Conservation (phyloP, 202 grass and related monocot genomes). For the Tripidium arundinaceum region DNA sequence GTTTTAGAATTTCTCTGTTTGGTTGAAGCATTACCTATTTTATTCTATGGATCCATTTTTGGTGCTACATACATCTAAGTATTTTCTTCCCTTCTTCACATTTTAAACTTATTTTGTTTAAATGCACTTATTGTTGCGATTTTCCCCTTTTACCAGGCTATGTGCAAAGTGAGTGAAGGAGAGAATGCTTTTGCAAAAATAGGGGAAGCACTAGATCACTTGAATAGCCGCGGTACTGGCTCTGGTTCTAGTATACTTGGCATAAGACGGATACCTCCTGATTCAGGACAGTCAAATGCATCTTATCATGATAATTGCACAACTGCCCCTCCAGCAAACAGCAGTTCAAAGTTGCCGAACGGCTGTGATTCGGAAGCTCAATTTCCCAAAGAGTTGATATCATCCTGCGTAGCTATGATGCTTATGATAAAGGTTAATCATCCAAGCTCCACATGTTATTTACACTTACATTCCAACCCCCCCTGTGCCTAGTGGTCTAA, state of each 20-base stretch:
- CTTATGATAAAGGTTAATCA: slow-evolving; percentile 83
- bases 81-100: not conserved
- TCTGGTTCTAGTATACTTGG: slow-evolving; percentile 70
- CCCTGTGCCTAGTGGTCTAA: slow-evolving; percentile 4
- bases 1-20: not conserved
- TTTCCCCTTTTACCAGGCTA: slow-evolving; percentile 48
- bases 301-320: slow-evolving; percentile 50
- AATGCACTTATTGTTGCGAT: not conserved
- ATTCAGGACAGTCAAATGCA: slow-evolving; percentile 62
- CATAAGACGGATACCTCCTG: slow-evolving; percentile 59
- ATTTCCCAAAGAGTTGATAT: slow-evolving; percentile 71
- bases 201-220: slow-evolving; percentile 68
- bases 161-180: slow-evolving; percentile 71
- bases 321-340: slow-evolving; percentile 25
- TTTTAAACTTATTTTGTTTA: not conserved
- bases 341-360: slow-evolving; percentile 41
- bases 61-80: not conserved
- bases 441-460: not conserved
- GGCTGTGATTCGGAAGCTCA: slow-evolving; percentile 45
- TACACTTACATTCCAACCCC: not conserved
- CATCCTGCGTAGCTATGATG: slow-evolving; percentile 73
- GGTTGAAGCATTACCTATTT: slow-evolving; percentile 9
- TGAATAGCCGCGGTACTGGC: slow-evolving; percentile 48
- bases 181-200: slow-evolving; percentile 73
- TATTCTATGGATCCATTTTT: not conserved